Conservation (phyloP, 176 grass and related monocot species). For the Saccharum officinarum region DNA sequence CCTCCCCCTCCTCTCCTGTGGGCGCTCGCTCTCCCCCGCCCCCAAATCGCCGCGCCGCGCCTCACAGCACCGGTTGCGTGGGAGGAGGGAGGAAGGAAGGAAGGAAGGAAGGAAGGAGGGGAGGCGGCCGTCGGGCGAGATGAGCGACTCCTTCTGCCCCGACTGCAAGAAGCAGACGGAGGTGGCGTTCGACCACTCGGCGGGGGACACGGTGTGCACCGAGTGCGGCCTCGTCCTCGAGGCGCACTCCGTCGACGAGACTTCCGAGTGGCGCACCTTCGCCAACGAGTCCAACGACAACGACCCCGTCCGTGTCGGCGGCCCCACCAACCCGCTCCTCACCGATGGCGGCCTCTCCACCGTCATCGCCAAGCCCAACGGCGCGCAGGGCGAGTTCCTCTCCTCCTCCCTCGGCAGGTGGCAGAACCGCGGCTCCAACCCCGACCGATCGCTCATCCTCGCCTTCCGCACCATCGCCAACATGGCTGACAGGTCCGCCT, state of each 20-base stretch:
- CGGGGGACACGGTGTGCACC: slow-evolving; percentile 90
- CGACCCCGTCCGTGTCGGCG: slow-evolving; percentile 84
- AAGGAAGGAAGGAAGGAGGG: background rate
- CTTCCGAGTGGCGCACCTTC: slow-evolving; percentile 89
- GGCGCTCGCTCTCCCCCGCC: background rate
- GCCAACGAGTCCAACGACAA: slow-evolving; percentile 90
- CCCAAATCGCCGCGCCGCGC: slow-evolving; percentile 17
- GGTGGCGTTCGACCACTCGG: slow-evolving; percentile 89
- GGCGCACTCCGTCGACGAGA: slow-evolving; percentile 88
- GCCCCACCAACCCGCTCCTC: slow-evolving; percentile 72
- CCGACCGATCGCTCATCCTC: slow-evolving; percentile 77
- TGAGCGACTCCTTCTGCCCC: slow-evolving; percentile 82
- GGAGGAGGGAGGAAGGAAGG: background rate
- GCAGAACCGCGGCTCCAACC: slow-evolving; percentile 81
- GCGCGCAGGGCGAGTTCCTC: slow-evolving; percentile 64
- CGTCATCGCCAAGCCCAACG: slow-evolving; percentile 90
- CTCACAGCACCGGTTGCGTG: background rate
- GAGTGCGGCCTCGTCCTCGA: slow-evolving; percentile 91
- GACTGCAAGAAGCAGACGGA: slow-evolving; percentile 90
- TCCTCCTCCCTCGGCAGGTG: slow-evolving; percentile 73
- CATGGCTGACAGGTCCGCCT: slow-evolving; percentile 71
- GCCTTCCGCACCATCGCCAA: slow-evolving; percentile 86
- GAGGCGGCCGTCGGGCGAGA: slow-evolving; percentile 19
- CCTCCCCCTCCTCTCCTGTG: background rate
- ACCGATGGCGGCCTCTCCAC: slow-evolving; percentile 80